Evolutionary conservation across 2,329 filamentous ascomycete species (phyloP).

Genomic region (Fusarium abutilonis): DNA sequence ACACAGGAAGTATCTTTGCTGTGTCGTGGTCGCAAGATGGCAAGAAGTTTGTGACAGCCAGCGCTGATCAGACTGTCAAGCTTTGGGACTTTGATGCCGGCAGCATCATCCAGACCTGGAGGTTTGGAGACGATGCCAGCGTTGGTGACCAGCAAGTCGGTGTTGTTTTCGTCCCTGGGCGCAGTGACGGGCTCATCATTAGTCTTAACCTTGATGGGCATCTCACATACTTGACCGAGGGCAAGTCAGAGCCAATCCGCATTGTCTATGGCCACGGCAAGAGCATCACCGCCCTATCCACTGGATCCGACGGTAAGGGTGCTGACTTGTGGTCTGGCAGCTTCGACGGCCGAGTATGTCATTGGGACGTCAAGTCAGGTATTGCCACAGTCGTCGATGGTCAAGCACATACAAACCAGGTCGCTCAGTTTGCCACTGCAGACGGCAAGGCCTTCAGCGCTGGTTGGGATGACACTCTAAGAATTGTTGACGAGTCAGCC

Average conservation of each 20-base stretch:
- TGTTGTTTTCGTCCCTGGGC: conserved; percentile 85
- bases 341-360: conserved; percentile 87
- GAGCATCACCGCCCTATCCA: conserved; percentile 78
- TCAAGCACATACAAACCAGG: conserved; percentile 84
- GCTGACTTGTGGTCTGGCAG: conserved; percentile 87
- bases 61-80: conserved; percentile 93
- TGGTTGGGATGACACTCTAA: conserved; percentile 93
- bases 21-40: conserved; percentile 91
- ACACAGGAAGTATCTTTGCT: conserved; percentile 92
- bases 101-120: conserved; percentile 83
- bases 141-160: conserved; percentile 91
- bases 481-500: conserved; percentile 77
- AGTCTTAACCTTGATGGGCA: conserved; percentile 89
- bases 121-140: conserved; percentile 80
- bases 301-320: conserved; percentile 59
- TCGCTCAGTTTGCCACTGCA: conserved; percentile 75
- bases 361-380: conserved; percentile 81
- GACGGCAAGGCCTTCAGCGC: conserved; percentile 79
- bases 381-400: conserved; percentile 78
- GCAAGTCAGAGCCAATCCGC: conserved; percentile 72
- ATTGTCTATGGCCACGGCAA: conserved; percentile 90
- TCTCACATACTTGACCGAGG: conserved; percentile 85
- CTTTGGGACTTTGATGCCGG: conserved; percentile 90
- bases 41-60: conserved; percentile 86
- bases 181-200: conserved; percentile 87